These are phyloP conservation scores for Magnusiomyces sp. DNA, from an alignment of 1,139 yeast species.

Conservation along the genomic window DNA sequence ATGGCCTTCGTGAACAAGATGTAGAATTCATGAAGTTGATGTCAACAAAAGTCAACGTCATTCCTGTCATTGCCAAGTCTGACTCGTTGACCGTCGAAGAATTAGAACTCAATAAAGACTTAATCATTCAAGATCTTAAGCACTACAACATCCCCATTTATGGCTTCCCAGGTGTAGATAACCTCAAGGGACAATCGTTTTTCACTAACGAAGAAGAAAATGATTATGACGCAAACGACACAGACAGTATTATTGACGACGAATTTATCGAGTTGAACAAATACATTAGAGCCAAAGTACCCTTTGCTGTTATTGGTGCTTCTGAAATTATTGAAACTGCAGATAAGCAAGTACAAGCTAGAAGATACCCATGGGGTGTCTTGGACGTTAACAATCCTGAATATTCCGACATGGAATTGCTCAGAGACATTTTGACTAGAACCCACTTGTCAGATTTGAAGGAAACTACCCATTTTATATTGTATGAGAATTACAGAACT, in stretches of 20 bases:
- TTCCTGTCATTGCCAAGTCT: constrained; percentile 82
- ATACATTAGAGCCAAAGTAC: constrained; percentile 63
- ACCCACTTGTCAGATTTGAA: constrained; percentile 88
- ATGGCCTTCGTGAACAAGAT: constrained; percentile 66
- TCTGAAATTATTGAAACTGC: constrained; percentile 47
- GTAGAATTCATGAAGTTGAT: constrained; percentile 71
- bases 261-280: constrained; percentile 53
- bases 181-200: neutral
- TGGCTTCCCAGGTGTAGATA: constrained; percentile 47
- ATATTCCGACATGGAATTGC: constrained; percentile 67
- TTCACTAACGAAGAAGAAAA: constrained; percentile 15
- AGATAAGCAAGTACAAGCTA: constrained; percentile 36
- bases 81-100: constrained; percentile 81
- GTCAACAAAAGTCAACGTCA: constrained; percentile 73
- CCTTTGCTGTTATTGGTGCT: constrained; percentile 84
- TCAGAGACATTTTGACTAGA: constrained; percentile 73
- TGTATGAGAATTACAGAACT: constrained; percentile 91
- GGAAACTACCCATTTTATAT: constrained; percentile 86
- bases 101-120: constrained; percentile 58
- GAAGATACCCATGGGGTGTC: constrained; percentile 91
- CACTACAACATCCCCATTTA: constrained; percentile 74
- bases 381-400: constrained; percentile 81
- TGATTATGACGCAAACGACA: constrained; percentile 30
- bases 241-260: constrained; percentile 18
- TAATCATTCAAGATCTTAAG: constrained; percentile 67